phyloP scores from a whole-genome alignment of 495 filamentous ascomycete genomes.

The Penicillium pulvis region DNA sequence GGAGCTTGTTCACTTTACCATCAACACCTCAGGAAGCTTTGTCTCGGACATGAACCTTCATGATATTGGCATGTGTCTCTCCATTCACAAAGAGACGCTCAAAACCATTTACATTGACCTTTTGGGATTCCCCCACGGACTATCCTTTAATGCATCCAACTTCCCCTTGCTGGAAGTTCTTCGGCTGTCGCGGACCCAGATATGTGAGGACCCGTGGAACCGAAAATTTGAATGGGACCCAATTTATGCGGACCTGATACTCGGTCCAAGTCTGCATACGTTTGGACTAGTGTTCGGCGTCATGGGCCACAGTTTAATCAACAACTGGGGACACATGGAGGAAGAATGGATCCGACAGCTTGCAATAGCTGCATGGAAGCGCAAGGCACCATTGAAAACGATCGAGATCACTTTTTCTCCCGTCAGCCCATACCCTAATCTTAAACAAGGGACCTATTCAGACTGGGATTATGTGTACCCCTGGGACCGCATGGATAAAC shows the following conservation, averaged over 20 bases:
- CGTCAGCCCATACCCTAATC: conserved; percentile 8
- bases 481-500: conserved; percentile 12
- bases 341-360: conserved; percentile 10
- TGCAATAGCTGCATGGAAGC: conserved; percentile 5
- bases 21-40: conserved; percentile 13
- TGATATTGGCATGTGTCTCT: conserved; percentile 9
- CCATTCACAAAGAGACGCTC: conserved; percentile 12
- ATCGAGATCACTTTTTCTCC: conserved; percentile 10
- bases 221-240: conserved; percentile 9
- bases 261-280: conserved; percentile 6
- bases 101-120: conserved; percentile 10
- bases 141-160: conserved; percentile 6
- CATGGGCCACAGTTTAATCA: conserved; percentile 15
- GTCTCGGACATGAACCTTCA: conserved; percentile 7
- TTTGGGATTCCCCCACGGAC: conserved; percentile 7
- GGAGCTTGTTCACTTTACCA: conserved; percentile 10
- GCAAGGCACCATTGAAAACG: not conserved
- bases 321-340: conserved; percentile 13
- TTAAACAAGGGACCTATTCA: conserved; percentile 8
- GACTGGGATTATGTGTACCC: conserved; percentile 15
- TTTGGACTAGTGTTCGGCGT: conserved; percentile 13
- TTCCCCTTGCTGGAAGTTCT: conserved; percentile 9
- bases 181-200: conserved; percentile 12
- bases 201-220: conserved; percentile 9
- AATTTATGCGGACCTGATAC: conserved; percentile 5